Conservation (phyloP, 352 stramenopile species). For the Globisporangium abappressorium region DNA sequence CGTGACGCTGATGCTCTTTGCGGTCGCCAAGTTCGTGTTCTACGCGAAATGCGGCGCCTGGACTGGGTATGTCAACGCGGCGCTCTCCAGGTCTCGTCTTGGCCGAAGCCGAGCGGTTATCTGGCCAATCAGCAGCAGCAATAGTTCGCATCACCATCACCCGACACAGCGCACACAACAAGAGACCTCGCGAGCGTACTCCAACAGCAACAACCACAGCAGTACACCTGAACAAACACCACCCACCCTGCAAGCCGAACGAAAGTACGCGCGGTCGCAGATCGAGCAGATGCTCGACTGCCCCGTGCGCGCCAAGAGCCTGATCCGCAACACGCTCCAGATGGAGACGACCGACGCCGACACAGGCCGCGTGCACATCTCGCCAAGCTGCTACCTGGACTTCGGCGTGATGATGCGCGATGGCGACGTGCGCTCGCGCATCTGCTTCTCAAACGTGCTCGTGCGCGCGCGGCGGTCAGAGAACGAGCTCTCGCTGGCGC, state of each 20-base stretch:
- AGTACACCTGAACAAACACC: background rate
- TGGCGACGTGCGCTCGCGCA: constrained; percentile 27
- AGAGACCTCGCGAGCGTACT: background rate
- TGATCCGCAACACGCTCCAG: constrained; percentile 33
- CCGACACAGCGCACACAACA: background rate
- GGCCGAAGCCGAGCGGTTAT: background rate
- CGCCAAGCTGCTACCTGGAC: constrained; percentile 41
- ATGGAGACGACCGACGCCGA: constrained; percentile 32
- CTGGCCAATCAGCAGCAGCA: background rate
- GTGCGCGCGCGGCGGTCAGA: background rate
- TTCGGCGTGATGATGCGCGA: constrained; percentile 37
- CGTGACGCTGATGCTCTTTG: constrained; percentile 3
- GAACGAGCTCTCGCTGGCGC: constrained; percentile 8
- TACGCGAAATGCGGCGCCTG: background rate
- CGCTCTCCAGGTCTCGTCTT: background rate
- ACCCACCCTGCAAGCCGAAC: background rate
- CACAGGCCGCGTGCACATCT: constrained; percentile 30
- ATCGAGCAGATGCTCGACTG: constrained; percentile 31
- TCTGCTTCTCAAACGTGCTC: constrained; percentile 13
- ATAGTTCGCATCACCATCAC: background rate
- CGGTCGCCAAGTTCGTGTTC: background rate
- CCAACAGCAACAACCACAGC: background rate
- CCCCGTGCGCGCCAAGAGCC: constrained; percentile 43
- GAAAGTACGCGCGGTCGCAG: constrained; percentile 3
- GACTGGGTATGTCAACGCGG: background rate